Base-by-base conservation (phyloP, 176 grass and related monocot species). In the Raddia distichophylla region DNA sequence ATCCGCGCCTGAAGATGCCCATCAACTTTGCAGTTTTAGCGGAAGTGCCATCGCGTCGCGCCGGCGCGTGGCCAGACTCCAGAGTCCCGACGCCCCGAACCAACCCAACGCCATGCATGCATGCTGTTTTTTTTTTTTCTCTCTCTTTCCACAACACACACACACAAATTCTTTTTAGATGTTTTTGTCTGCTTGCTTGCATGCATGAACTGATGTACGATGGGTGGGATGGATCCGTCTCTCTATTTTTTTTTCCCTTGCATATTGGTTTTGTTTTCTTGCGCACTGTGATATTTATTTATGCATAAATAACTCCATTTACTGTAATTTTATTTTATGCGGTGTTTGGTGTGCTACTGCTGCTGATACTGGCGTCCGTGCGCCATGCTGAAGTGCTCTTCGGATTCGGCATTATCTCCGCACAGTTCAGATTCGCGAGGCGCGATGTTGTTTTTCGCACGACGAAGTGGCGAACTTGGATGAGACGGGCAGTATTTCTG, bases 21-120 rank as follows among this genome's bases (percentile, higher is more conserved):
- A 18, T 45, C 65, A 60, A 69, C 75, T 63, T 91, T 48, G 63
- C 84, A 44, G 55, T 78, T 69, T 57, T 79, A 86, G 74, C 44
- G 46, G 47, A 60, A 34, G 9, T 62, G 74, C 75, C 84, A 35
- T 64, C 53, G 77, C 64, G 63, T 65, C 81, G 64, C 42, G 7
- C 58, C 37, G 7, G 37, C 81, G 76, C 76, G 89, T 81, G 58
- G 15, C 76, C 3, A 18, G 27, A 27, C 27, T 27, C 0, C 27
- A 27, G 27, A 27, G n/a, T 7, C 56, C 48, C 8, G 76, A 47
- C 79, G 84, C 77, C 70, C 84, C 79, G 84, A 81, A 64, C 81
- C 85, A 66, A 27, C 48, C 70, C 59, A 33, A 75, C 4, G 47
- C 40, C 27, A 27, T 27, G 27, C n/a, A n/a, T 2, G 4, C 20